Conservation (phyloP, 176 grass and related monocot genomes). For the Ensete ventricosum region DNA sequence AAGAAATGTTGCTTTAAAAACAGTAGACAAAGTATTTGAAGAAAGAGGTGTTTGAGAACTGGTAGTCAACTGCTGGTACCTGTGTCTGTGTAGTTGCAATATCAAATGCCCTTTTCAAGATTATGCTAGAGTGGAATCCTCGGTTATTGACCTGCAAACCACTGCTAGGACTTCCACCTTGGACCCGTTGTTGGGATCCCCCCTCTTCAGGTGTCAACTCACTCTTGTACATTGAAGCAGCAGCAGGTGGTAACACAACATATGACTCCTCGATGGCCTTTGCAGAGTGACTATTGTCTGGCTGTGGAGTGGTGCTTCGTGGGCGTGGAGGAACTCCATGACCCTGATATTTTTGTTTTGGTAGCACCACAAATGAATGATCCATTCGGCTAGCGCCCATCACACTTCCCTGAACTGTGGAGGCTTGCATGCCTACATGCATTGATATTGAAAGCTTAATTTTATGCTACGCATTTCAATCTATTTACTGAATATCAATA, state of each 20-base stretch:
- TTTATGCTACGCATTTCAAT: not conserved
- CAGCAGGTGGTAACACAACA: constrained; percentile 83
- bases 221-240: constrained; percentile 68
- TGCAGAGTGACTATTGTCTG: constrained; percentile 45
- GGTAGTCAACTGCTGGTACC: constrained; percentile 23
- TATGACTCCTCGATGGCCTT: constrained; percentile 83
- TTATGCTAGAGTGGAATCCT: constrained; percentile 80
- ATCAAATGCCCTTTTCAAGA: constrained; percentile 89
- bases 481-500: no score
- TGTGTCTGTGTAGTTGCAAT: constrained; percentile 89
- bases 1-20: not conserved
- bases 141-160: constrained; percentile 39
- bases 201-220: constrained; percentile 39
- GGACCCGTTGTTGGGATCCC: constrained; percentile 24
- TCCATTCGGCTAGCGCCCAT: constrained; percentile 83
- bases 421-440: constrained; percentile 58
- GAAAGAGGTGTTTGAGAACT: not conserved
- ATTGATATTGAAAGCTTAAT: constrained; percentile 4
- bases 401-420: constrained; percentile 58
- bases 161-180: constrained; percentile 30
- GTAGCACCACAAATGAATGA: constrained; percentile 65
- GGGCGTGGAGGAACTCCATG: constrained; percentile 53
- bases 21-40: not conserved
- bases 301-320: constrained; percentile 23
- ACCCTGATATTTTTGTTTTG: constrained; percentile 54